Conservation (phyloP, 441 rosid species). For the Syzygium malaccense region DNA sequence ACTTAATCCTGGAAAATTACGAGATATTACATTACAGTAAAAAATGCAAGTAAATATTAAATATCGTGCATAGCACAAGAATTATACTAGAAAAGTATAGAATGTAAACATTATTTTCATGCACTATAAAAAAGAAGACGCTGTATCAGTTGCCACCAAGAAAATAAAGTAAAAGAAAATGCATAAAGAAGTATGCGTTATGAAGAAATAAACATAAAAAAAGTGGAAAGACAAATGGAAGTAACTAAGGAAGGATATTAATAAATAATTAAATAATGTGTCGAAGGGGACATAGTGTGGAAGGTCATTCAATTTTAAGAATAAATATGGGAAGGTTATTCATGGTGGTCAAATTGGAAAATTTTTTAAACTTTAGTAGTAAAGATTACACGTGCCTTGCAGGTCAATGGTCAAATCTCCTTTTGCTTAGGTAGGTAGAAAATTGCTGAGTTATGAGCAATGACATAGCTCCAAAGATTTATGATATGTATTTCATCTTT, state of each 20-base stretch:
- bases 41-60: background rate
- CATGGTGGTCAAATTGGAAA: background rate
- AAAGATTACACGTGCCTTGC: background rate
- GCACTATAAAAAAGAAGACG: background rate
- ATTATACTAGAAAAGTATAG: background rate
- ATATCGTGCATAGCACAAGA: background rate
- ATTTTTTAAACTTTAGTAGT: background rate
- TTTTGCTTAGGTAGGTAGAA: background rate
- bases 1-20: background rate
- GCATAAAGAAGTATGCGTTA: background rate
- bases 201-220: background rate
- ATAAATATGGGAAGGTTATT: background rate
- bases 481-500: background rate
- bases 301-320: background rate
- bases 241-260: background rate
- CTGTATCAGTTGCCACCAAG: background rate
- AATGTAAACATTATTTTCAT: background rate
- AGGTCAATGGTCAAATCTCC: background rate
- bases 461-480: background rate
- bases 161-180: background rate
- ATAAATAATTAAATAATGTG: background rate
- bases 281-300: background rate
- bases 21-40: background rate
- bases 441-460: background rate
- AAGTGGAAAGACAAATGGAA: background rate